Evolutionary conservation across 1,284 basidiomycete species (phyloP).

Genomic region (Boletus sp.): DNA sequence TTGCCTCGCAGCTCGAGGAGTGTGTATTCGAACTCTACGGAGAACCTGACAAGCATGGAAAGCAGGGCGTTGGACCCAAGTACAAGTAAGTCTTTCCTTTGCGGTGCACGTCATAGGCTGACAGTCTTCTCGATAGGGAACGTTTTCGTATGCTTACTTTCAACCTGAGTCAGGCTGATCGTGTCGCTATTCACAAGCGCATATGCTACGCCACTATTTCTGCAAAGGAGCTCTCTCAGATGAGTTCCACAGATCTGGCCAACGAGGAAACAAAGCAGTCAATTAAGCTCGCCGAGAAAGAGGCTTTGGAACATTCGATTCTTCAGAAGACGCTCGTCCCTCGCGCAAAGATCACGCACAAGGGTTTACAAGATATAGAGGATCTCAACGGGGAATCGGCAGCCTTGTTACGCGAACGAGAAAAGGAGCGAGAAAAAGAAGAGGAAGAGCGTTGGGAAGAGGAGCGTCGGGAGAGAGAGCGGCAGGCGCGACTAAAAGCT

Average conservation of each 20-base stretch:
- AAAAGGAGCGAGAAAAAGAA: constrained; percentile 47
- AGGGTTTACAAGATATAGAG: constrained; percentile 84
- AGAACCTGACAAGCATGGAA: constrained; percentile 73
- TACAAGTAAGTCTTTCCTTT: constrained; percentile 64
- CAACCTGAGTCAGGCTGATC: constrained; percentile 73
- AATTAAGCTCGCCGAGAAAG: constrained; percentile 75
- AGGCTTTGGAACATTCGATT: constrained; percentile 78
- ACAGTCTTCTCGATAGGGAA: constrained; percentile 47
- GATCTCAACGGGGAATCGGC: constrained; percentile 57
- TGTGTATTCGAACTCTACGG: constrained; percentile 68
- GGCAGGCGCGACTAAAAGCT: constrained; percentile 50
- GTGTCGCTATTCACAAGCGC: constrained; percentile 67
- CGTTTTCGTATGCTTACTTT: constrained; percentile 81
- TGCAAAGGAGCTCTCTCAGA: constrained; percentile 67
- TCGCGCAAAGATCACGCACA: constrained; percentile 84
- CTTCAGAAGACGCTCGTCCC: constrained; percentile 67
- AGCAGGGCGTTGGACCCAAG: constrained; percentile 61
- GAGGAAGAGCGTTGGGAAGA: constrained; percentile 53
- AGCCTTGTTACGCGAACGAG: constrained; percentile 50
- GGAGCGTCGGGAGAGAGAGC: constrained; percentile 61
- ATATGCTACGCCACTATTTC: constrained; percentile 64
- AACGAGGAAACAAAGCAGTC: constrained; percentile 78
- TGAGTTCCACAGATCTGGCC: constrained; percentile 83
- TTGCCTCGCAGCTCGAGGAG: constrained; percentile 64
- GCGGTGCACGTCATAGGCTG: constrained; percentile 5